Evolutionary conservation across 2,329 filamentous ascomycete species (phyloP).

Genomic region (Trematosphaeria pertusa): DNA sequence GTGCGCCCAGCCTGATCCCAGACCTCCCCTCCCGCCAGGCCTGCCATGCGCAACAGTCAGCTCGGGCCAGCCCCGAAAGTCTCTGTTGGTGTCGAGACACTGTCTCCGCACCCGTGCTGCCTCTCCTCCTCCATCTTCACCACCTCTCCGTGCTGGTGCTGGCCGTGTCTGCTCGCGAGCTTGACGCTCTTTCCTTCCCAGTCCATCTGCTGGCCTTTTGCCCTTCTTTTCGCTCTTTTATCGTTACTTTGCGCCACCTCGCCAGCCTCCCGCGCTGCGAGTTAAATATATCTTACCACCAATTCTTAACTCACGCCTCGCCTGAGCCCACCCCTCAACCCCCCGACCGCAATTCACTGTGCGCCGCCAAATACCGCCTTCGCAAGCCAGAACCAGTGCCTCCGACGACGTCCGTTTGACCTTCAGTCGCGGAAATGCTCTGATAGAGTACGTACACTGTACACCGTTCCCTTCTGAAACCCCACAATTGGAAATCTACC

Average conservation of each 20-base stretch:
- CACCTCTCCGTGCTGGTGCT: constrained; percentile 18
- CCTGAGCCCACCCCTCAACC: constrained; percentile 5
- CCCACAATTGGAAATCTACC: constrained; percentile 36
- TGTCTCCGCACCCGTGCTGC: constrained; percentile 25
- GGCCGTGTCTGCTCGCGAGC: constrained; percentile 28
- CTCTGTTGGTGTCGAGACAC: constrained; percentile 31
- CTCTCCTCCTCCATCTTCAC: constrained; percentile 28
- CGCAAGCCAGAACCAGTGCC: constrained; percentile 15
- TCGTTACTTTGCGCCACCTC: constrained; percentile 2
- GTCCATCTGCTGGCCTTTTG: constrained; percentile 11
- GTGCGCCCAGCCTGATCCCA: constrained; percentile 9
- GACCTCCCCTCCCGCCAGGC: not conserved
- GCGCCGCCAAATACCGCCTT: constrained; percentile 5
- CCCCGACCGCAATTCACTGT: constrained; percentile 1
- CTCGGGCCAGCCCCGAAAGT: constrained; percentile 24
- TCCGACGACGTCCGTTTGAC: constrained; percentile 35
- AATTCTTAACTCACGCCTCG: constrained; percentile 15
- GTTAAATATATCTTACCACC: constrained; percentile 14
- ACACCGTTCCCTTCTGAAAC: constrained; percentile 42
- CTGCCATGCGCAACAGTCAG: constrained; percentile 7
- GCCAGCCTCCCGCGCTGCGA: constrained; percentile 4
- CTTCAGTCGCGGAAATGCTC: constrained; percentile 50
- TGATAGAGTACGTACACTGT: constrained; percentile 45
- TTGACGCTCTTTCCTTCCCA: constrained; percentile 34
- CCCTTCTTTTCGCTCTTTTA: constrained; percentile 17